These are phyloP conservation scores for Abelmoschus esculentus DNA, from an alignment of 345 rosid species.

Conservation along the genomic window DNA sequence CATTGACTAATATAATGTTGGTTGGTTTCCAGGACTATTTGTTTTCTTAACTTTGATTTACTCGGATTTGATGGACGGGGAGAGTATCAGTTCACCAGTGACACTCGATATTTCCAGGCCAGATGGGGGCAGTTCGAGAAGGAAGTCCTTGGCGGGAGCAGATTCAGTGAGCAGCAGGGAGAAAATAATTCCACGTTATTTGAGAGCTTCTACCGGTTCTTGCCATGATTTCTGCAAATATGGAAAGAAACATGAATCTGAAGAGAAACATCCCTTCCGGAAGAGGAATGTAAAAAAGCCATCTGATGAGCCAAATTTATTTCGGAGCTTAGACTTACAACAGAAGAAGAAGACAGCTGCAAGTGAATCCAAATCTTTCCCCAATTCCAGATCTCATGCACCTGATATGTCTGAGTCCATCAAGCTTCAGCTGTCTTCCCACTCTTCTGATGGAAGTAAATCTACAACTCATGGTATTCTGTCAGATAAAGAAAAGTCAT, in stretches of 20 bases:
- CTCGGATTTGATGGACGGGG: constrained; percentile 40
- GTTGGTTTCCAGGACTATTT: constrained; percentile 8
- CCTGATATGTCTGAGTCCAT: constrained; percentile 19
- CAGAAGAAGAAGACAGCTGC: constrained; percentile 24
- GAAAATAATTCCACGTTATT: constrained; percentile 48
- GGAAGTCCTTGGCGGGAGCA: constrained; percentile 35
- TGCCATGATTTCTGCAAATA: constrained; percentile 85
- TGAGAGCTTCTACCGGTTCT: constrained; percentile 67
- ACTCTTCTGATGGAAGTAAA: background rate
- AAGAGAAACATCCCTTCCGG: constrained; percentile 31
- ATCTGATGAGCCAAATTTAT: constrained; percentile 24
- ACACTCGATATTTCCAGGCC: constrained; percentile 25
- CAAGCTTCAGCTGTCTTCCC: constrained; percentile 16
- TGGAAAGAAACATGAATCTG: constrained; percentile 45
- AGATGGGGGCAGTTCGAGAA: constrained; percentile 29
- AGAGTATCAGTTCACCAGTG: constrained; percentile 20
- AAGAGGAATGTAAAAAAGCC: constrained; percentile 26
- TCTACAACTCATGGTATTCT: constrained; percentile 4
- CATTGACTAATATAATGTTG: background rate
- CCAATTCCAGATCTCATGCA: constrained; percentile 9
- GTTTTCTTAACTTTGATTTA: constrained; percentile 2
- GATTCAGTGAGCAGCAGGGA: constrained; percentile 29
- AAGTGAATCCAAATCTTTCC: constrained; percentile 18
- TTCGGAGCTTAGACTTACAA: constrained; percentile 22
- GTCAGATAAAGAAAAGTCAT: constrained; percentile 21